Evolutionary conservation across 78 protist genomes (phyloP), one percentile per base, ranked within the genome.

Genomic region (Kipferlia bialata): DNA sequence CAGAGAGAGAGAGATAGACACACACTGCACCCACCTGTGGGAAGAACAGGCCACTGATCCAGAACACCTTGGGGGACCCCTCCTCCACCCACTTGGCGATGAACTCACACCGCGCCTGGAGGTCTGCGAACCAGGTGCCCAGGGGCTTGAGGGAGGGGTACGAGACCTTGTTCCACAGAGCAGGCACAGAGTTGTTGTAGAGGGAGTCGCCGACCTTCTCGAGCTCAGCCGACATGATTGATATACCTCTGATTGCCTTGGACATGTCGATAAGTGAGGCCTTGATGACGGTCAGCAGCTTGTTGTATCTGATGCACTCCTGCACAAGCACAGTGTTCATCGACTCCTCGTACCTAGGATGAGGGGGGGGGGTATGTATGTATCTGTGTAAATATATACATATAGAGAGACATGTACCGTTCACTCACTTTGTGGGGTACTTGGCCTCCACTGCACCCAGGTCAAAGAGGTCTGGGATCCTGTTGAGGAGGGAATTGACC

Each of bases 21-120:
- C n/a, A n/a, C n/a, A n/a, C n/a, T n/a, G n/a, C n/a, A n/a, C n/a
- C n/a, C n/a, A n/a, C n/a, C n/a, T 90, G 90, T 24, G 93, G 93
- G 89, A 87, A 87, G 84, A 76, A 87, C 76, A 86, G 75, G 5
- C 87, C 85, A 0, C 83, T 66, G 60, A 90, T 71, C 86, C 87
- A 81, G 64, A 71, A 84, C 37, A 31, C 57, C 13, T 0, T 36
- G 32, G 90, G 88, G 1, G n/a, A 0, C 26, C 90, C 93, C 0
- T 66, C 22, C 24, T 18, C 62, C 6, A 86, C 33, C 94, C 94
- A 89, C 18, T 29, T 3, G 22, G 66, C 62, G 48, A 88, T 66
- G 74, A 84, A 84, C 36, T 33, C 44, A n/a, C 63, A 5, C 24
- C 93, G 80, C 29, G 0, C 26, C 48, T 55, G 20, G n/a, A 88